phyloP scores from a whole-genome alignment of 2,329 filamentous ascomycete species.

The Colletotrichum magnum region DNA sequence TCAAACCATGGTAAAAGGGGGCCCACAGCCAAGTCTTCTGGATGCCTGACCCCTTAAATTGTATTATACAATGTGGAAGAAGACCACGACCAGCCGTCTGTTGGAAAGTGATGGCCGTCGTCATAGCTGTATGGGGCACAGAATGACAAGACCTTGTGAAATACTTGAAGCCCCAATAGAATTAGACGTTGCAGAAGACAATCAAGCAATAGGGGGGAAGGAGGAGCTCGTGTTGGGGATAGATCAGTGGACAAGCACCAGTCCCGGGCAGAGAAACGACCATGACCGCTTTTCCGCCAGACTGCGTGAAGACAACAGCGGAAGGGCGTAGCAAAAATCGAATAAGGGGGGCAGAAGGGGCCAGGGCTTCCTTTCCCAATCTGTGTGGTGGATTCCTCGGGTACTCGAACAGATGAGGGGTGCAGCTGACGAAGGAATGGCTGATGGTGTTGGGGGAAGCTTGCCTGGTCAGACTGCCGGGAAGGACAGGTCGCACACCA shows the following conservation, averaged over 20 bases:
- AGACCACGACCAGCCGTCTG: not conserved
- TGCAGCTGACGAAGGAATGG: conserved; percentile 14
- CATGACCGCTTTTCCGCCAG: not conserved
- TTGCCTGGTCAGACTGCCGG: conserved; percentile 36
- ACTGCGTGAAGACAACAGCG: conserved; percentile 1
- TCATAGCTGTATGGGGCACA: not conserved
- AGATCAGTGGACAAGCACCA: too few relatives aligned
- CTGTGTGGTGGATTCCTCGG: conserved; percentile 13
- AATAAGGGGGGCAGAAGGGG: conserved; percentile 5
- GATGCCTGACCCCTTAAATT: not conserved
- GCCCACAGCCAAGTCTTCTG: not conserved
- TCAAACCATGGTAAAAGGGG: not conserved
- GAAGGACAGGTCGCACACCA: conserved; percentile 30
- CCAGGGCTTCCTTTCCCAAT: conserved; percentile 8
- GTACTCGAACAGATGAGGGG: conserved; percentile 8
- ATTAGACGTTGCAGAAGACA: not conserved
- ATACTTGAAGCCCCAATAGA: too few relatives aligned
- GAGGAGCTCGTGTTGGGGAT: conserved; percentile 1
- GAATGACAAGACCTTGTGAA: not conserved
- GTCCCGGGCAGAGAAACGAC: not conserved
- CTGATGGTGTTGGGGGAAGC: conserved; percentile 33
- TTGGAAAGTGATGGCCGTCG: not conserved
- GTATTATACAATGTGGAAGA: conserved; percentile 1
- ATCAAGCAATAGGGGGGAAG: not conserved
- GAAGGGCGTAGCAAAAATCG: not conserved